A percentile compares a stretch with the other conserved stretches of the same genome.
phyloP scores from a whole-genome alignment of 768 basidiomycete genomes.

The Phaeotremella fagi region DNA sequence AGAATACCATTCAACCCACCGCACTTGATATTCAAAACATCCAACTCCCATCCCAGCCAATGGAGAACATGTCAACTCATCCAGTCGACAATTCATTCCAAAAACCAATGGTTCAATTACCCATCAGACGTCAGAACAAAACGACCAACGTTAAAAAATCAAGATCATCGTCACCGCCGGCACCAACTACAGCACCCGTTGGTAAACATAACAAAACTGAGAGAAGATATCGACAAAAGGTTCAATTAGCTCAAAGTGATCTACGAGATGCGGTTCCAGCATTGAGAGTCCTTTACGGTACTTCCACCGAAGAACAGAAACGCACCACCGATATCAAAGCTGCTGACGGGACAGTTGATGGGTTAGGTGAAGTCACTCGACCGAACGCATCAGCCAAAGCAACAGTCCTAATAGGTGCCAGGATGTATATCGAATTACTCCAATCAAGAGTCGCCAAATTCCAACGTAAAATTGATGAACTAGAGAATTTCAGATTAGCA shows the following conservation, averaged over 20 bases:
- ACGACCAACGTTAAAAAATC: background rate
- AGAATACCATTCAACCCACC: too few relatives aligned
- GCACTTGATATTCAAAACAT: too few relatives aligned
- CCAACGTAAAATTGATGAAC: conserved; percentile 33
- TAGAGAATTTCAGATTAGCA: conserved; percentile 26
- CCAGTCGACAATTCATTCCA: background rate
- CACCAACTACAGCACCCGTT: conserved; percentile 11
- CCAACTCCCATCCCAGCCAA: background rate
- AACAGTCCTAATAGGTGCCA: conserved; percentile 43
- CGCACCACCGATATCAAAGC: conserved; percentile 37
- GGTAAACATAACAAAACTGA: conserved; percentile 49
- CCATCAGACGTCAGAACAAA: background rate
- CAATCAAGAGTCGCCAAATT: conserved; percentile 27
- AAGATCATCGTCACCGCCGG: background rate
- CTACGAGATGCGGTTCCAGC: conserved; percentile 46
- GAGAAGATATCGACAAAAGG: conserved; percentile 46
- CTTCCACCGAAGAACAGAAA: conserved; percentile 39
- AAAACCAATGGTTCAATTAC: background rate
- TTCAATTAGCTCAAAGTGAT: conserved; percentile 44
- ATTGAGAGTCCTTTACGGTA: conserved; percentile 44
- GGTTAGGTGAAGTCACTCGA: conserved; percentile 42
- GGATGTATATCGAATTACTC: conserved; percentile 44
- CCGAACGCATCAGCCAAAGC: conserved; percentile 45
- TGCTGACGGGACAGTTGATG: conserved; percentile 40
- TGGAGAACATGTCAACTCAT: background rate